A percentile compares a stretch with the other conserved stretches of the same genome.
These are phyloP conservation scores for Planoprotostelium fungivorum DNA, from an alignment of 78 protist genomes.

Conservation along the genomic window DNA sequence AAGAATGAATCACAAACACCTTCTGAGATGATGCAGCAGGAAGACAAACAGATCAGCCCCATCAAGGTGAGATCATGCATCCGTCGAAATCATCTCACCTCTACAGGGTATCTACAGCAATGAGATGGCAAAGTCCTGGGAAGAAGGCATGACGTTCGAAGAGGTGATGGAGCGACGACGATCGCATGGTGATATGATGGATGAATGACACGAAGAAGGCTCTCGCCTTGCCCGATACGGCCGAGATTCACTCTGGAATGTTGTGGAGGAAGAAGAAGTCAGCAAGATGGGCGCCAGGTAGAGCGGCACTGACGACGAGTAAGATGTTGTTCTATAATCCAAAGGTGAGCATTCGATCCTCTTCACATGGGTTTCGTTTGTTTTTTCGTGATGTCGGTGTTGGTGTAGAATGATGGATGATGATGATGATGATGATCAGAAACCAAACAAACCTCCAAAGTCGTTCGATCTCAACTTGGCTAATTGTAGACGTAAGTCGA, in stretches of 20 bases:
- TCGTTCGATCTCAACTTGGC: not conserved
- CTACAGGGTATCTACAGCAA: too few relatives aligned
- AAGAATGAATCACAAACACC: too few relatives aligned
- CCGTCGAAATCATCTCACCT: too few relatives aligned
- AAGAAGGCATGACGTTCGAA: too few relatives aligned
- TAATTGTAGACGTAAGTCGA: not conserved
- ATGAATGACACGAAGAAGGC: too few relatives aligned
- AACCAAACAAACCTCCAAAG: not conserved
- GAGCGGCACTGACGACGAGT: not conserved
- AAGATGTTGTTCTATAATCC: not conserved
- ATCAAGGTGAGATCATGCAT: too few relatives aligned
- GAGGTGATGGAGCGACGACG: too few relatives aligned
- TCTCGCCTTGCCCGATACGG: not conserved
- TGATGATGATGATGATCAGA: not conserved
- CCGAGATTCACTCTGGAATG: not conserved
- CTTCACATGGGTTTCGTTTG: not conserved
- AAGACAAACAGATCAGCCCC: too few relatives aligned
- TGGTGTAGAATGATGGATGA: not conserved
- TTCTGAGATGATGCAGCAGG: too few relatives aligned
- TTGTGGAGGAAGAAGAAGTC: not conserved
- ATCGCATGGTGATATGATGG: too few relatives aligned
- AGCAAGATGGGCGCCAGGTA: not conserved
- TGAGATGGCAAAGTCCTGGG: too few relatives aligned
- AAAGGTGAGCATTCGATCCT: not conserved
- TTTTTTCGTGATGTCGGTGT: too few relatives aligned